These are phyloP conservation scores for Ogataea hybrid DNA, from an alignment of 1,139 yeast genomes.

Conservation along the genomic window DNA sequence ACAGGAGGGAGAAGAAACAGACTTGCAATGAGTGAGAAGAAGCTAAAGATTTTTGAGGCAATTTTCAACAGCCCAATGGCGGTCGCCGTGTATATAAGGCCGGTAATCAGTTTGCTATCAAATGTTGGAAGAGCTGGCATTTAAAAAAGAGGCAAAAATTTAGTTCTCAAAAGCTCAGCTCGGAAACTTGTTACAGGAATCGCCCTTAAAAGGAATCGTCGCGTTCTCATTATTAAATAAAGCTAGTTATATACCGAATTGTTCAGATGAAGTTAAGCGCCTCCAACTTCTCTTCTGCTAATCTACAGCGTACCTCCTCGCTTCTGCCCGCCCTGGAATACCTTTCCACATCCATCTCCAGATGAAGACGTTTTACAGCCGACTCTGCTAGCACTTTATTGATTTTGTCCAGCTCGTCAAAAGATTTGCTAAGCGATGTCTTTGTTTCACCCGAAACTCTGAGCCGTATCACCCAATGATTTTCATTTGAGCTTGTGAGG, in stretches of 20 bases:
- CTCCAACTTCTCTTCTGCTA: constrained; percentile 33
- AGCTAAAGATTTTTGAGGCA: constrained; percentile 39
- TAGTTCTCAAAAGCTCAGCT: neutral
- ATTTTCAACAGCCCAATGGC: constrained; percentile 53
- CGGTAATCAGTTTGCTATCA: constrained; percentile 24
- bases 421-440: constrained; percentile 15
- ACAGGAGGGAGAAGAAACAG: constrained; percentile 64
- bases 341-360: constrained; percentile 30
- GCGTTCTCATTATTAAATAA: too few species aligned
- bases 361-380: constrained; percentile 20
- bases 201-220: too few species aligned
- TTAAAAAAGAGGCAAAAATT: neutral
- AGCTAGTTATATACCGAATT: neutral
- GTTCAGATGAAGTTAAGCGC: constrained; percentile 27
- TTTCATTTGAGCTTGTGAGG: constrained; percentile 10
- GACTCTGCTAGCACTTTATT: constrained; percentile 20
- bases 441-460: constrained; percentile 22
- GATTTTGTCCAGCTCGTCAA: constrained; percentile 25
- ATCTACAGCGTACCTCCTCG: constrained; percentile 27
- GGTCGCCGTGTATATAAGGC: constrained; percentile 36
- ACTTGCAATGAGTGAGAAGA: constrained; percentile 48
- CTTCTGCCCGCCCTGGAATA: constrained; percentile 24
- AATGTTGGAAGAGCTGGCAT: constrained; percentile 2
- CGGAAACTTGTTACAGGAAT: neutral
- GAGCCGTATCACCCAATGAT: constrained; percentile 30